Evolutionary conservation across 2,329 filamentous ascomycete species (phyloP).

Genomic region (Aspergillus alliaceus): DNA sequence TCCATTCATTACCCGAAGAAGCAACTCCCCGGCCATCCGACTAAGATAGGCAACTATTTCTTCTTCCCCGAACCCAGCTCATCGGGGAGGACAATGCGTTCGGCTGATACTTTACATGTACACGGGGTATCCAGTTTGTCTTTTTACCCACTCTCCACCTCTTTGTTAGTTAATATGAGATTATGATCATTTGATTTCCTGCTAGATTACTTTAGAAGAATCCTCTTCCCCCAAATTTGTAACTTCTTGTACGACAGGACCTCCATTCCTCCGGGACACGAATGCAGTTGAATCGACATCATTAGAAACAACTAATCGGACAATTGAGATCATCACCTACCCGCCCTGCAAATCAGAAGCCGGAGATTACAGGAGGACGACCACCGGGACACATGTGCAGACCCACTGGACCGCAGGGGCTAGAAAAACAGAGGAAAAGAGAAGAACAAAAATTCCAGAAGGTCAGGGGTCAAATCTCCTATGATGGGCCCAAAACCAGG

Average conservation of each 20-base stretch:
- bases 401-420: slow-evolving; percentile 15
- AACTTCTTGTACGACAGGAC: too few species aligned
- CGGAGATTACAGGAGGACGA: slow-evolving; percentile 22
- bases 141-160: too few species aligned
- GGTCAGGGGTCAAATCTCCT: slow-evolving; percentile 19
- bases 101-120: too few species aligned
- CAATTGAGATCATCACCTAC: slow-evolving; percentile 20
- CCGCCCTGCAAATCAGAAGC: slow-evolving; percentile 23
- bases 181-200: too few species aligned
- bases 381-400: slow-evolving; percentile 18
- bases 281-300: slow-evolving; percentile 17
- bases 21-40: background rate
- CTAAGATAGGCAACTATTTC: background rate
- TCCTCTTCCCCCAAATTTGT: too few species aligned
- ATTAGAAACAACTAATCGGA: slow-evolving; percentile 4
- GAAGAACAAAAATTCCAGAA: slow-evolving; percentile 22
- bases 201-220: too few species aligned
- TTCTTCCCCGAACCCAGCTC: background rate
- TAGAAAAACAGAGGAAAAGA: slow-evolving; percentile 7
- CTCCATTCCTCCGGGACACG: background rate
- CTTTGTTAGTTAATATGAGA: too few species aligned
- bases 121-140: too few species aligned
- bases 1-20: background rate
- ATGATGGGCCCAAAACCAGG: background rate
- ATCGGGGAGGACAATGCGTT: background rate